Evolutionary conservation across 2,329 filamentous ascomycete genomes (phyloP).

Genomic region (Calonectria pseudoreteaudii): DNA sequence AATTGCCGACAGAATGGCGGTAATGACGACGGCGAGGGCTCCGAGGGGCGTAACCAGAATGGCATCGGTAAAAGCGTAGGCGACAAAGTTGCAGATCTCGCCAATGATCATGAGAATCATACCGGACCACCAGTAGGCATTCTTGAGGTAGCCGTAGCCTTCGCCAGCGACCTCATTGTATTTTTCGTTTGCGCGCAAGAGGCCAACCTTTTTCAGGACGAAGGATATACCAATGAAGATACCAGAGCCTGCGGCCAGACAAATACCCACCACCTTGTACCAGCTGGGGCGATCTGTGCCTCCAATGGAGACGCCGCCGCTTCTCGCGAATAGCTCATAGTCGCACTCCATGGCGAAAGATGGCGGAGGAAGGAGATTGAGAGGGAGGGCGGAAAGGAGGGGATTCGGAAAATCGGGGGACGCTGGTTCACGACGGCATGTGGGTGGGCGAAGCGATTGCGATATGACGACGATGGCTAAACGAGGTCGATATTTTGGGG

Average conservation of each 20-base stretch:
- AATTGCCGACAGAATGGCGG: constrained; percentile 89
- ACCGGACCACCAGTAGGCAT: constrained; percentile 92
- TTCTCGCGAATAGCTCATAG: constrained; percentile 37
- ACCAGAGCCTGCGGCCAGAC: constrained; percentile 87
- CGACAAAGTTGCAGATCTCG: constrained; percentile 96
- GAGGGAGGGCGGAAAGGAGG: constrained; percentile 7
- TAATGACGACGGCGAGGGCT: constrained; percentile 91
- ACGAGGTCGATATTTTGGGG: background rate
- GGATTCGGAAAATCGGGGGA: constrained; percentile 29
- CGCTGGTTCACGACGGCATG: constrained; percentile 41
- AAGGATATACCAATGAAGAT: constrained; percentile 95
- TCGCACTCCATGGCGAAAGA: constrained; percentile 34
- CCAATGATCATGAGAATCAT: constrained; percentile 98
- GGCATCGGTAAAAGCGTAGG: constrained; percentile 96
- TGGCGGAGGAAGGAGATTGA: constrained; percentile 3
- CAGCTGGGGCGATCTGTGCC: constrained; percentile 55
- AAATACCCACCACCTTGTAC: constrained; percentile 90
- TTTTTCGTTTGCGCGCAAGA: constrained; percentile 93
- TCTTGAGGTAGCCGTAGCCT: constrained; percentile 97
- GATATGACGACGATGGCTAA: constrained; percentile 33
- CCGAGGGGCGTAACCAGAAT: constrained; percentile 94
- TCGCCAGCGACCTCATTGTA: constrained; percentile 97
- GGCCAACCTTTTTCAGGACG: constrained; percentile 92
- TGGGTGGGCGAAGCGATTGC: constrained; percentile 34
- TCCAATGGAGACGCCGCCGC: constrained; percentile 31